These are phyloP conservation scores for Cladophialophora carrionii DNA, from an alignment of 2,329 filamentous ascomycete species.

Conservation along the genomic window DNA sequence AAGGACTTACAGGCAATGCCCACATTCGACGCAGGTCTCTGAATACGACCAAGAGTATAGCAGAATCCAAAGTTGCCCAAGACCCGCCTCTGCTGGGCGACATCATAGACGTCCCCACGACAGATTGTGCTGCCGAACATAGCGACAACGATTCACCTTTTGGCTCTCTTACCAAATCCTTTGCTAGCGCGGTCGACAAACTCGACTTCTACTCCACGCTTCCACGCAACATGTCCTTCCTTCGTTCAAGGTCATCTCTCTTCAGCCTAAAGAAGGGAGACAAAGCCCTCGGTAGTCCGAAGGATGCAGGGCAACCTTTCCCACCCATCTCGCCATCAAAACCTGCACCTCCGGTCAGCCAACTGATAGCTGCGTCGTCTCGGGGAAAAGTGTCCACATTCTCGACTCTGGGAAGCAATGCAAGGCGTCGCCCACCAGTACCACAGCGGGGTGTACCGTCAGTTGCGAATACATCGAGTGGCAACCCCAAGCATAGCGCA, in stretches of 20 bases:
- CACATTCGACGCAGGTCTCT: slow-evolving; percentile 28
- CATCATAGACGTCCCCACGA: slow-evolving; percentile 15
- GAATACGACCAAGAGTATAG: slow-evolving; percentile 17
- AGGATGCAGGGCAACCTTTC: slow-evolving; percentile 11
- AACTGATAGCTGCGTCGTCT: slow-evolving; percentile 7
- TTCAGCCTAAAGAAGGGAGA: slow-evolving; percentile 24
- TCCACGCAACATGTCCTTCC: slow-evolving; percentile 28
- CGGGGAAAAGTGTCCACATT: neutral
- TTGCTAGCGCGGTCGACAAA: slow-evolving; percentile 36
- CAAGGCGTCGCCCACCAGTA: neutral
- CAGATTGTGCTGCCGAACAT: slow-evolving; percentile 21
- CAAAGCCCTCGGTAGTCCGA: slow-evolving; percentile 1
- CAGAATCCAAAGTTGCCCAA: slow-evolving; percentile 6
- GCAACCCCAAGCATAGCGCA: neutral
- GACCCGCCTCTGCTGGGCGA: slow-evolving; percentile 28
- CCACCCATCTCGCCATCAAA: slow-evolving; percentile 12
- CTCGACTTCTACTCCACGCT: slow-evolving; percentile 32
- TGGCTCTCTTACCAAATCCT: slow-evolving; percentile 35
- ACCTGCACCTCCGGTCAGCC: slow-evolving; percentile 8
- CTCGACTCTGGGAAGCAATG: neutral
- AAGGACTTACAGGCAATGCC: slow-evolving; percentile 25
- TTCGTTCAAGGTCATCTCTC: slow-evolving; percentile 26
- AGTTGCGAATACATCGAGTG: neutral
- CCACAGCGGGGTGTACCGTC: neutral
- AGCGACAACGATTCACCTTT: slow-evolving; percentile 30